These are phyloP conservation scores for Nitzschia inconspicua DNA, from an alignment of 108 stramenopile species.

Conservation along the genomic window DNA sequence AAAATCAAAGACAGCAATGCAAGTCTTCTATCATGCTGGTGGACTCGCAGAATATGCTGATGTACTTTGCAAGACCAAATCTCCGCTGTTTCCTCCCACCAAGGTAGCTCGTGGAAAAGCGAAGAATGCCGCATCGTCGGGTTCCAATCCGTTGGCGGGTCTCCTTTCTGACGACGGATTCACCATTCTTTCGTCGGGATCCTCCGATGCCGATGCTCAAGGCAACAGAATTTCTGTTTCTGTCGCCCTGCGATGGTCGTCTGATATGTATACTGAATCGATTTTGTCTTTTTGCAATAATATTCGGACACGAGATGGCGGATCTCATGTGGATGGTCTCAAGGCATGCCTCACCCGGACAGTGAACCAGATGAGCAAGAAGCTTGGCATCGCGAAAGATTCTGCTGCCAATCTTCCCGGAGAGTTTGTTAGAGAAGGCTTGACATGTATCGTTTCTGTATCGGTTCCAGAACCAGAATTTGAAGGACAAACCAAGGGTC, in stretches of 20 bases:
- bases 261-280: constrained; percentile 87
- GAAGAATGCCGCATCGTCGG: neutral
- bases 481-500: constrained; percentile 95
- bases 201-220: constrained; percentile 17
- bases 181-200: constrained; percentile 36
- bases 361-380: constrained; percentile 75
- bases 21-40: constrained; percentile 85
- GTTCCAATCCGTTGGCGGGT: constrained; percentile 24
- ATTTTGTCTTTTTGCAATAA: constrained; percentile 93
- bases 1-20: constrained; percentile 29
- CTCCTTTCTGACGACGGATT: constrained; percentile 40
- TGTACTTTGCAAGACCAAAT: constrained; percentile 76
- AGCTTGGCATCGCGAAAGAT: constrained; percentile 78
- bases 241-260: constrained; percentile 84
- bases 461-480: constrained; percentile 94
- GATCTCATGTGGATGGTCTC: constrained; percentile 92
- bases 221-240: constrained; percentile 69
- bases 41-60: constrained; percentile 85
- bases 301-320: constrained; percentile 92
- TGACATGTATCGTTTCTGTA: constrained; percentile 87
- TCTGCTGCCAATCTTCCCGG: constrained; percentile 72
- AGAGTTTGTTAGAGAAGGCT: constrained; percentile 91
- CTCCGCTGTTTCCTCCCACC: constrained; percentile 52
- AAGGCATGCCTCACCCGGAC: constrained; percentile 85
- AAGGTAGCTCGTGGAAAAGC: constrained; percentile 8